Conservation (phyloP, 139 green algal genomes). For the Astrephomene gubernaculifera region DNA sequence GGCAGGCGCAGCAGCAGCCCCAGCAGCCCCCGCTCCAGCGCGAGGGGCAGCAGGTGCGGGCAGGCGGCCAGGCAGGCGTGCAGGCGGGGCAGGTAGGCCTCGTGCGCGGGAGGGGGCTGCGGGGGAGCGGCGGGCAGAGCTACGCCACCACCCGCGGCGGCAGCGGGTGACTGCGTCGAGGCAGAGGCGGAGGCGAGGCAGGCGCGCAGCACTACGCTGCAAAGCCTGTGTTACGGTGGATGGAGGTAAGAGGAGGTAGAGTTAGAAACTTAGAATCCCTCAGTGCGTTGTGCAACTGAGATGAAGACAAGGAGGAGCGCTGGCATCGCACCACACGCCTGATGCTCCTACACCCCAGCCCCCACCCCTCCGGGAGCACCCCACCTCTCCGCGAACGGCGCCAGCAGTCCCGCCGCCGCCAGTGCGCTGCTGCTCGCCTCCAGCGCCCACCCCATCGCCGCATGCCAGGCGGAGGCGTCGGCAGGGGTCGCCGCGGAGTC, state of each 20-base stretch:
- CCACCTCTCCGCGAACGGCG: background rate
- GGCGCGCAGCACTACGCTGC: background rate
- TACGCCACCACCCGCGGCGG: background rate
- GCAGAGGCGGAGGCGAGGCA: background rate
- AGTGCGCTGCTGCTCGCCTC: background rate
- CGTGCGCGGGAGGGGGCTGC: background rate
- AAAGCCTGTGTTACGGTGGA: no score
- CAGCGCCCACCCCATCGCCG: background rate
- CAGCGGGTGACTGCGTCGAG: background rate
- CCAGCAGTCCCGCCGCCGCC: background rate
- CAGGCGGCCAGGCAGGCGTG: background rate
- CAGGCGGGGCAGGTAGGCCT: conserved; percentile 21
- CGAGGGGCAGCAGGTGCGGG: conserved; percentile 4
- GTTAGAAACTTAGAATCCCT: no score
- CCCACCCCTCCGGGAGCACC: background rate
- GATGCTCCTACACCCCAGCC: background rate
- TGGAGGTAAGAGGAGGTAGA: no score
- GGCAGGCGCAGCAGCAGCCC: background rate
- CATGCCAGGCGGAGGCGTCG: background rate
- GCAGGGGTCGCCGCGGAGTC: background rate
- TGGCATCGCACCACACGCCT: no score
- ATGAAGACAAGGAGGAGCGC: no score
- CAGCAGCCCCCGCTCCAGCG: conserved; percentile 12
- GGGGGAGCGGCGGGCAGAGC: background rate
- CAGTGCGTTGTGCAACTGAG: no score